Percentiles rank a stretch among this genome's conserved stretches.
Evolutionary conservation across 202 grass and related monocot genomes (phyloP).

Genomic region (Zoysia matrella): DNA sequence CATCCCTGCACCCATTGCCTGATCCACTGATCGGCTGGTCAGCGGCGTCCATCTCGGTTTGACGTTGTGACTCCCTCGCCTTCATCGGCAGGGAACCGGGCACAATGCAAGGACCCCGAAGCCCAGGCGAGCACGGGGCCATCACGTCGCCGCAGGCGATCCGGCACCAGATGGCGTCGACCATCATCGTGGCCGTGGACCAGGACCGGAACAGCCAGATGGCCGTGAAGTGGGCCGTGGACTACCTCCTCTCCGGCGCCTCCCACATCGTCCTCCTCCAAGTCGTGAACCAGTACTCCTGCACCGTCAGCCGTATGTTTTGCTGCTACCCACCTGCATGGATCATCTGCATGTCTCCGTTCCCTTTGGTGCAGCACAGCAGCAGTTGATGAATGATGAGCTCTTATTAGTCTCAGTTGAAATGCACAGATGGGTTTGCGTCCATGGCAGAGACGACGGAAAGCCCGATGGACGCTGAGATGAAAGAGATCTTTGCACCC

Average conservation of each 20-base stretch:
- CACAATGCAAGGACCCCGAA: conserved; percentile 35
- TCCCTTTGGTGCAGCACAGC: background rate
- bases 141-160: conserved; percentile 29
- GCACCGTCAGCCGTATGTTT: conserved; percentile 61
- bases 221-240: conserved; percentile 79
- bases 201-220: conserved; percentile 72
- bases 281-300: conserved; percentile 43
- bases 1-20: conserved; percentile 2
- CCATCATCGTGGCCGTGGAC: conserved; percentile 66
- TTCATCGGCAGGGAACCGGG: background rate
- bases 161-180: conserved; percentile 27
- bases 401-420: background rate
- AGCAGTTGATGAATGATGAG: background rate
- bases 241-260: conserved; percentile 67
- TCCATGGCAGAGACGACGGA: conserved; percentile 51
- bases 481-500: conserved; percentile 71
- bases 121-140: conserved; percentile 33
- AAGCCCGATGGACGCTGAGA: conserved; percentile 68
- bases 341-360: too few relatives aligned
- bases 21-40: conserved; percentile 8
- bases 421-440: conserved; percentile 59
- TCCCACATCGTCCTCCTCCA: conserved; percentile 71
- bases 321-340: conserved; percentile 9
- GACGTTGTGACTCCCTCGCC: too few relatives aligned
- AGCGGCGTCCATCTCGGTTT: background rate